Base-by-base conservation (phyloP, 1,284 basidiomycete species). In the Termitomyces sp. region DNA sequence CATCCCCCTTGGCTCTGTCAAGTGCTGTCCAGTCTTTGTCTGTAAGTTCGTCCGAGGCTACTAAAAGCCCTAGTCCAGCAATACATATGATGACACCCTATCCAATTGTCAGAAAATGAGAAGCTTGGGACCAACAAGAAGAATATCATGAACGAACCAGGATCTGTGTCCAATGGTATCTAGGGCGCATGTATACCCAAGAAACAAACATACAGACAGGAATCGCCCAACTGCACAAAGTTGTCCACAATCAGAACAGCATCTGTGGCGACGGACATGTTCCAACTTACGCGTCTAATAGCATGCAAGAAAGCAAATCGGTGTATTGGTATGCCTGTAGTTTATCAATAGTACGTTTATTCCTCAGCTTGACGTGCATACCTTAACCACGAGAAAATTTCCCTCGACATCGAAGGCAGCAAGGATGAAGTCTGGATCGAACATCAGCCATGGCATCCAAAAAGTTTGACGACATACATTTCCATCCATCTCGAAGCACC, bases 261-360 rank as follows among this genome's bases (percentile, higher is more conserved):
- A 36, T n/a, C 38, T 33, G 39, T 40, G 38, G 3, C 13, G 7
- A 50, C 44, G 17, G 43, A 21, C 12, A 34, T 13, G 42, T 7
- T 21, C 19, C 42, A n/a, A 75, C 82, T 60, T 66, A 89, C 80
- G 90, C 86, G 65, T 92, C 88, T 51, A 94, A 83, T 13, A 94
- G 78, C 88, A 92, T 90, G 69, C 88, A 91, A 0, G 90, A 92
- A 38, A 94, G 73, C 1, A 94, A 72, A 57, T 90, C 89, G 39
- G 92, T 94, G 73, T 90, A 93, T 70, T 89, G 79, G 67, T 90
- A 94, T 9, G 92, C 90, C 80, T 84, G 49, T n/a, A 50, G 8
- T 42, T 10, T 15, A 8, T 59, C 19, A 43, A 48, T 52, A 40
- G 21, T 31, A 2, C 33, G 17, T 13, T 41, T 17, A 17, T 34